Evolutionary conservation across 2,329 filamentous ascomycete genomes (phyloP).

Genomic region (Epichloe scottii): DNA sequence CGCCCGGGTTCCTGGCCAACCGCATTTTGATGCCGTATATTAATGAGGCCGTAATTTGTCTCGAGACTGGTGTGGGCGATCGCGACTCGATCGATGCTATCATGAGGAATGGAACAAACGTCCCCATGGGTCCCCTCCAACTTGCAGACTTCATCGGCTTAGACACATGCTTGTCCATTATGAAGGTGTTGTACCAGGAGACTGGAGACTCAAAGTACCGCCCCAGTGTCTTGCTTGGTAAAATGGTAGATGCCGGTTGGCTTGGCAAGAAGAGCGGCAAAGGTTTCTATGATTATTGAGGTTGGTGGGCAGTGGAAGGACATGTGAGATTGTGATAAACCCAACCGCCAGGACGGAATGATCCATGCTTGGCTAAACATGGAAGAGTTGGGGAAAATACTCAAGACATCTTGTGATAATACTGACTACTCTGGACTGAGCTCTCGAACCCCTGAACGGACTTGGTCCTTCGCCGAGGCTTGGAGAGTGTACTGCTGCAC

Average conservation of each 20-base stretch:
- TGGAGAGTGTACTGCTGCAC: not conserved
- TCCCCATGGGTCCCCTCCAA: slow-evolving; percentile 91
- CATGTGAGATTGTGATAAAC: not conserved
- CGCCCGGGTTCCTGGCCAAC: slow-evolving; percentile 90
- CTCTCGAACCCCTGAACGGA: not conserved
- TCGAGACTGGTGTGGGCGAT: slow-evolving; percentile 82
- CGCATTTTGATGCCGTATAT: slow-evolving; percentile 98
- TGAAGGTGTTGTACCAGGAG: slow-evolving; percentile 86
- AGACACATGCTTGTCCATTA: slow-evolving; percentile 92
- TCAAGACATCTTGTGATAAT: not conserved
- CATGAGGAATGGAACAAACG: slow-evolving; percentile 98
- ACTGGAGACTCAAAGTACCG: slow-evolving; percentile 94
- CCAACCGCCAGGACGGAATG: not conserved
- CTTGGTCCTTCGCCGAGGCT: not conserved
- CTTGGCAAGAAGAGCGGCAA: slow-evolving; percentile 94
- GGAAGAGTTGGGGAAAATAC: not conserved
- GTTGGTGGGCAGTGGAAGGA: not conserved
- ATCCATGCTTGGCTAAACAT: not conserved
- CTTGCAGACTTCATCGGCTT: slow-evolving; percentile 95
- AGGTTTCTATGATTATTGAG: slow-evolving; percentile 81
- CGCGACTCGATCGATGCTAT: slow-evolving; percentile 92
- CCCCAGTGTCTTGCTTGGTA: slow-evolving; percentile 72
- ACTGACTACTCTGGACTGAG: too few species aligned
- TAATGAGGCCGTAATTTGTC: slow-evolving; percentile 92
- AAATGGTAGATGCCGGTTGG: slow-evolving; percentile 98